Evolutionary conservation across 2,329 filamentous ascomycete species (phyloP), one percentile per base, ranked within the genome.

Genomic region (Curvularia hawaiiensis): DNA sequence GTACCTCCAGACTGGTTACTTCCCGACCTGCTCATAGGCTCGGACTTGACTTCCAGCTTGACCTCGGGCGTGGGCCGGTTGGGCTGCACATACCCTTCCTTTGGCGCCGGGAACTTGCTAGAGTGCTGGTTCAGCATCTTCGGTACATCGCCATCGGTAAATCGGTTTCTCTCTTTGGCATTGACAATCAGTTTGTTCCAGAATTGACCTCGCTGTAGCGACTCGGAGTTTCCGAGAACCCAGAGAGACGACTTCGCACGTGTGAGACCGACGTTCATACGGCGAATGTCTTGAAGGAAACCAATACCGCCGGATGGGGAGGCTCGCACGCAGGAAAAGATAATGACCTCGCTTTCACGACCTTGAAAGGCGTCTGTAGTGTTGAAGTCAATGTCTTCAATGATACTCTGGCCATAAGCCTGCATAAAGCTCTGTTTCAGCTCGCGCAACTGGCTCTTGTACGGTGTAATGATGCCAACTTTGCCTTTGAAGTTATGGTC

Each of bases 211-310:
- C 96, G 90, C 24, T 89, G 82, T 51, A 99, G 83, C 33, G 93
- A 92, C 56, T 89, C 84, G 0, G 95, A 95, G 76, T 98, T 96
- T 65, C 95, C 95, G 26, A 99, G 84, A 56, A 99, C 94, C 91
- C 94, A 99, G 10, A 99, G 84, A 33, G 94, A 97, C 10, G 91
- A 97, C 77, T 97, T 97, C 5, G 95, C 96, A 82, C 95, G 90
- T 22, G 95, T 99, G 59, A 99, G 83, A 79, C 95, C 95, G 70
- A 99, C 95, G 77, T 99, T 99, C 96, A 99, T 98, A 83, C 95
- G 94, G 58, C 95, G 88, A 72, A 99, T 97, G 75, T 99, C 95
- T 53, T 91, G 90, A 85, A 99, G 89, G 86, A 99, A 99, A 83
- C 95, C 95, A 71, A 99, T 97, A 69, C 94, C 92, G n/a, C 90